Evolutionary conservation across 2,329 filamentous ascomycete genomes (phyloP).

Genomic region (Keithomyces neogunnii): DNA sequence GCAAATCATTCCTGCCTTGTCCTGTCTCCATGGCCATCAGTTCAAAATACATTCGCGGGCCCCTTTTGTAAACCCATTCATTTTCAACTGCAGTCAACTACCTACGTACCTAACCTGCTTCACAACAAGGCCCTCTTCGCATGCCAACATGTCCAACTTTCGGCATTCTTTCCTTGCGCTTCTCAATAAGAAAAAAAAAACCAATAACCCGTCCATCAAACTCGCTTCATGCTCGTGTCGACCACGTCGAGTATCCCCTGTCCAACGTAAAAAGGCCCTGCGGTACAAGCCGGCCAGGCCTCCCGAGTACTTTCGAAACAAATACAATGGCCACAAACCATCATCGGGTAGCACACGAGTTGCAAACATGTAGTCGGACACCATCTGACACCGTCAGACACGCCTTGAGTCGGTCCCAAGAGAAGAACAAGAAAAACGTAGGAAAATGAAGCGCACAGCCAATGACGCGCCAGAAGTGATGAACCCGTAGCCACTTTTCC

Average conservation of each 20-base stretch:
- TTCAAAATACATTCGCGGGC: too few relatives aligned
- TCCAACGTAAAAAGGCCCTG: background rate
- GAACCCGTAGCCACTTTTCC: too few relatives aligned
- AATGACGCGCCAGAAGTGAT: background rate
- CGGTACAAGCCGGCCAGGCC: background rate
- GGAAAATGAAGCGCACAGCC: background rate
- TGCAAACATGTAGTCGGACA: background rate
- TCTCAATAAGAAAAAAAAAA: too few relatives aligned
- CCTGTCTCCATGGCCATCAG: too few relatives aligned
- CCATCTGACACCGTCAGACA: background rate
- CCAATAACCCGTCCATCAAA: background rate
- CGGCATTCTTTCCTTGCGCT: too few relatives aligned
- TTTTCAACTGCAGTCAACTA: too few relatives aligned
- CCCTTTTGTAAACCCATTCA: too few relatives aligned
- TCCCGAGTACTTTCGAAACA: background rate
- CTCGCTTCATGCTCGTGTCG: background rate
- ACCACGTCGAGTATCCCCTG: background rate
- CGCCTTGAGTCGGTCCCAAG: too few relatives aligned
- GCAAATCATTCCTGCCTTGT: too few relatives aligned
- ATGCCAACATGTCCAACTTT: too few relatives aligned
- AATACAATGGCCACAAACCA: background rate
- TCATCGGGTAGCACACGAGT: background rate
- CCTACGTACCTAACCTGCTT: too few relatives aligned
- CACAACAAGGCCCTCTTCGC: too few relatives aligned
- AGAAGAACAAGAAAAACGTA: background rate